Evolutionary conservation across 176 grass and related monocot species (phyloP).

Genomic region (Aegilops bicornis): DNA sequence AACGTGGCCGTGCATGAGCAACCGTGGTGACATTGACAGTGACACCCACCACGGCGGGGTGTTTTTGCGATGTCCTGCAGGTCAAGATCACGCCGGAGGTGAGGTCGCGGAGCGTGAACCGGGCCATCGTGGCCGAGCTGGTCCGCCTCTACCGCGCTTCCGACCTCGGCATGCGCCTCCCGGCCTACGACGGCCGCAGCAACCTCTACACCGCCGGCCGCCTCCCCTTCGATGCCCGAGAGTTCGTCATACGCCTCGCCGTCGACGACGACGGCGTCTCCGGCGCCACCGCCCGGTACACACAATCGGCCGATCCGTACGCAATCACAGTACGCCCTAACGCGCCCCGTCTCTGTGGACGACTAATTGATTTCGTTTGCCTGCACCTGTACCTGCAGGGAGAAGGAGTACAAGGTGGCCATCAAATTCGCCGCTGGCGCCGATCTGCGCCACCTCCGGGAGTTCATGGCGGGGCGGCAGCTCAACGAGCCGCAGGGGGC

Average conservation of each 20-base stretch:
- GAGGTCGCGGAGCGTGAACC: constrained; percentile 61
- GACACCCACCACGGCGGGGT: background rate
- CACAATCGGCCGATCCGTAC: background rate
- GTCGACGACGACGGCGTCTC: constrained; percentile 55
- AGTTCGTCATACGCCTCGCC: constrained; percentile 74
- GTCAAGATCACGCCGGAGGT: constrained; percentile 85
- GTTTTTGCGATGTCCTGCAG: constrained; percentile 29
- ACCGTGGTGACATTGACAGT: background rate
- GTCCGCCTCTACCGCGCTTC: constrained; percentile 75
- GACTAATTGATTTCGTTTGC: background rate
- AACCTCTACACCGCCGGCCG: constrained; percentile 83
- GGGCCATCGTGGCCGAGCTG: constrained; percentile 29
- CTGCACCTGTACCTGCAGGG: constrained; percentile 46
- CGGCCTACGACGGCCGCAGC: constrained; percentile 92
- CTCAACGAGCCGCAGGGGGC: constrained; percentile 76
- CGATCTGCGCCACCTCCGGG: constrained; percentile 77
- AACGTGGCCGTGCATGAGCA: background rate
- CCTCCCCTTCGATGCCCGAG: constrained; percentile 73
- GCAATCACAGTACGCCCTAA: background rate
- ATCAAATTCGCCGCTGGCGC: constrained; percentile 94
- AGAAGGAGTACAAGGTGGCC: constrained; percentile 78
- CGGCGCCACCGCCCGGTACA: constrained; percentile 55
- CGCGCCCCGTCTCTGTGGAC: background rate
- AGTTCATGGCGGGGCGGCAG: constrained; percentile 87
- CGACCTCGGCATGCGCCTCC: constrained; percentile 38